Conservation (phyloP, 2,329 filamentous ascomycete species). For the Neoascochyta sp. region DNA sequence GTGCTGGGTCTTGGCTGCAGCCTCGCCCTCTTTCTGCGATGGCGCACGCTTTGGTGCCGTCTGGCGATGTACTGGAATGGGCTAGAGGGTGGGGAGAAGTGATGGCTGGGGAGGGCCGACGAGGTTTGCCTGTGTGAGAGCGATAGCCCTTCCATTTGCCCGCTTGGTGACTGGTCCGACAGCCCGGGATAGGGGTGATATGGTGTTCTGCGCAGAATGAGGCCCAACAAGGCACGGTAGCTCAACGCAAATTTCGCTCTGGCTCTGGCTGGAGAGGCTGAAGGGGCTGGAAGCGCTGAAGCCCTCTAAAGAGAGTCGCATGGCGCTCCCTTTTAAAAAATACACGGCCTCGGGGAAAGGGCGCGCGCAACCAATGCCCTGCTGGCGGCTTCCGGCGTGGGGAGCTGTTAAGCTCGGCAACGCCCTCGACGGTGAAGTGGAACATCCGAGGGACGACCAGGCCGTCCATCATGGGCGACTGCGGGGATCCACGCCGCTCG, state of each 20-base stretch:
- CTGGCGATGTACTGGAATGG: constrained; percentile 14
- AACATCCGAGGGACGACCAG: constrained; percentile 32
- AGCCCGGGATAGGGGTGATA: constrained; percentile 31
- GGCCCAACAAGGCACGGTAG: constrained; percentile 33
- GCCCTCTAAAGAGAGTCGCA: too few relatives aligned
- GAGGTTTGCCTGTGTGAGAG: constrained; percentile 21
- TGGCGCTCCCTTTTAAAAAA: too few relatives aligned
- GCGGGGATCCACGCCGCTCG: too few relatives aligned
- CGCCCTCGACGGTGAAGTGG: constrained; percentile 12
- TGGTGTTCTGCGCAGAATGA: constrained; percentile 38
- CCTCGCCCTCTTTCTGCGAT: constrained; percentile 32
- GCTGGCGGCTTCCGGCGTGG: too few relatives aligned
- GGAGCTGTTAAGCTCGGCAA: constrained; percentile 30
- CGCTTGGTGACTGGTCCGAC: constrained; percentile 31
- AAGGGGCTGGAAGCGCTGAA: too few relatives aligned
- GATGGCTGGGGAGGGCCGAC: constrained; percentile 15
- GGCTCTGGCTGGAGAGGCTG: too few relatives aligned
- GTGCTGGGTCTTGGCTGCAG: constrained; percentile 36
- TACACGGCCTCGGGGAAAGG: too few relatives aligned
- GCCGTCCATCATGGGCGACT: too few relatives aligned
- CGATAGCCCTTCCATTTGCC: constrained; percentile 36
- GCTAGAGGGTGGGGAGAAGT: constrained; percentile 20
- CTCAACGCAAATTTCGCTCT: constrained; percentile 13
- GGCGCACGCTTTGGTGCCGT: constrained; percentile 22
- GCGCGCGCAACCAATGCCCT: too few relatives aligned